Percentiles rank a stretch among this genome's conserved stretches.
phyloP scores from a whole-genome alignment of 345 rosid species.

The Eucalyptus curtisii region DNA sequence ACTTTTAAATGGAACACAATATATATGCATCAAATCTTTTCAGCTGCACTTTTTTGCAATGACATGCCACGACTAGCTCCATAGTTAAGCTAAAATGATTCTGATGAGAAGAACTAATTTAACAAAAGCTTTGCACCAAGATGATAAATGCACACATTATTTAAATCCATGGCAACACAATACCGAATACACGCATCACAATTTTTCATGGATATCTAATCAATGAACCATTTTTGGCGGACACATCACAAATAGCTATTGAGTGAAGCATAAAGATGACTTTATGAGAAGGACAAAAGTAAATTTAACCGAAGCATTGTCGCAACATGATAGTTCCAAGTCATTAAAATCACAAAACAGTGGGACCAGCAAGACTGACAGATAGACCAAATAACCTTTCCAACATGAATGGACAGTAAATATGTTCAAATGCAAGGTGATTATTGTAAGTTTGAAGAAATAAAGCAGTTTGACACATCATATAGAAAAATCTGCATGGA shows the following conservation, averaged over 20 bases:
- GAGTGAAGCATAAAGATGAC: neutral
- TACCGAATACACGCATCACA: neutral
- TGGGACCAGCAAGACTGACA: neutral
- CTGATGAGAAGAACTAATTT: neutral
- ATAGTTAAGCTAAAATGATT: neutral
- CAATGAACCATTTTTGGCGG: neutral
- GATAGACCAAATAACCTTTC: neutral
- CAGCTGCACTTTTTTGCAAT: neutral
- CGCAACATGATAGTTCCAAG: neutral
- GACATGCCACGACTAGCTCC: neutral
- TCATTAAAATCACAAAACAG: neutral
- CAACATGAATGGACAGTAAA: neutral
- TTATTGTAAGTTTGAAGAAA: neutral
- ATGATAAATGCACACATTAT: neutral
- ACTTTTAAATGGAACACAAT: neutral
- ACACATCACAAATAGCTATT: neutral
- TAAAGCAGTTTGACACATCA: neutral
- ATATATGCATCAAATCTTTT: neutral
- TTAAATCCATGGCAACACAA: neutral
- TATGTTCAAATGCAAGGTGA: neutral
- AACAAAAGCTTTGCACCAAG: neutral
- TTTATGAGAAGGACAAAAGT: neutral
- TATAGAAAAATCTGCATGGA: neutral
- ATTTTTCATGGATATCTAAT: neutral
- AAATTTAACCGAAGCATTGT: neutral